Base-by-base conservation (phyloP, 2,329 filamentous ascomycete species). In the Acrocalymma vagum region DNA sequence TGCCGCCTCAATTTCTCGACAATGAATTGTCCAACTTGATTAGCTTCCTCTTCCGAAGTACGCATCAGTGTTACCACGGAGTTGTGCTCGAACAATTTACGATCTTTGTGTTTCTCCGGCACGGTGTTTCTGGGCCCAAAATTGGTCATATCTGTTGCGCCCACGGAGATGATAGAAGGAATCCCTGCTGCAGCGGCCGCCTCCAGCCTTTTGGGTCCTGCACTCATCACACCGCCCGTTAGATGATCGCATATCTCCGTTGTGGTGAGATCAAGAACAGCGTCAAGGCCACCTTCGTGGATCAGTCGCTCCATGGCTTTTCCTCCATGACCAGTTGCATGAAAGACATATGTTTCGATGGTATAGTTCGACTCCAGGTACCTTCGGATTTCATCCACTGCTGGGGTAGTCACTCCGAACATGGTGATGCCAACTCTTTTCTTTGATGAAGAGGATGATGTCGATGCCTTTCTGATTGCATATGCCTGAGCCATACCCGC, bases 401-500 rank as follows among this genome's bases (percentile, higher is more conserved):
- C 81, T 0, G 85, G 84, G 0, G 85, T 89, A 0, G 86, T 90
- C 6, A 89, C 85, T 2, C 86, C 86, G 57, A 88, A 89, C 86
- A 89, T 89, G 2, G 85, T 87, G 16, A 88, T 78, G 0, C 78
- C 86, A 6, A 89, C 72, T 0, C 78, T 71, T 39, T 75, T 78
- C 53, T 74, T 76, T 14, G 24, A 10, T 5, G 16, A 11, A 9
- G 24, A 5, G 4, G 28, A 1, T 5, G 9, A 2, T 9, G 29
- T 16, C n/a, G n/a, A n/a, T 11, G 22, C 11, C 10, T 39, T 28
- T 27, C 38, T 31, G 11, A 44, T 36, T 46, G 38, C 55, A 42
- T 81, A 82, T 0, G 74, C 67, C 2, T 49, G 44, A 0, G 82
- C 79, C 76, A 86, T 85, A 0, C 78, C 85, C 0, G 71, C 71